These are phyloP conservation scores for Nitzschia inconspicua DNA, from an alignment of 108 stramenopile species.

Conservation along the genomic window DNA sequence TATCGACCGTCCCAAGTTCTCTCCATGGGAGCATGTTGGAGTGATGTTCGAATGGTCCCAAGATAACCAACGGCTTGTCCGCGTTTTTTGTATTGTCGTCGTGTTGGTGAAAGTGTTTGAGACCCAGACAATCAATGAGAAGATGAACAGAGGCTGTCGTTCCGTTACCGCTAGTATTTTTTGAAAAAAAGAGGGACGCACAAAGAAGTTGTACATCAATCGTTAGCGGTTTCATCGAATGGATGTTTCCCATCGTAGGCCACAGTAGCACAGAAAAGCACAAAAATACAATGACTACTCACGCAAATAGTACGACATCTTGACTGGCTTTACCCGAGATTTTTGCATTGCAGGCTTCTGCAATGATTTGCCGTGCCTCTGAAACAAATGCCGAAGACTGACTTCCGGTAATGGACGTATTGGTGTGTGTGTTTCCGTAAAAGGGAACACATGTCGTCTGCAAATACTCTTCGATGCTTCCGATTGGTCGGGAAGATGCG, in stretches of 20 bases:
- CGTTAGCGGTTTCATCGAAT: too few species aligned
- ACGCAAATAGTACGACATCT: constrained; percentile 91
- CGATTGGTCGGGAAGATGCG: constrained; percentile 70
- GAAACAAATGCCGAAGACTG: constrained; percentile 89
- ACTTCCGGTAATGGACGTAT: constrained; percentile 76
- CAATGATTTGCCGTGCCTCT: constrained; percentile 90
- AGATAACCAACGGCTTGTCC: constrained; percentile 74
- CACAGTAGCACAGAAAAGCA: too few species aligned
- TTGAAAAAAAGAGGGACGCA: not conserved
- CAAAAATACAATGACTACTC: not conserved
- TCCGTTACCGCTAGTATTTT: constrained; percentile 67
- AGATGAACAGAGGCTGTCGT: constrained; percentile 88
- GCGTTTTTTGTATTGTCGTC: constrained; percentile 2
- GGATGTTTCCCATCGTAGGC: too few species aligned
- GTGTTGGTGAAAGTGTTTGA: constrained; percentile 12
- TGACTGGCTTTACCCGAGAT: constrained; percentile 85
- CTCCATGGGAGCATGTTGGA: constrained; percentile 96
- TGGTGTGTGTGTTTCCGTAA: constrained; percentile 96
- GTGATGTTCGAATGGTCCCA: constrained; percentile 97
- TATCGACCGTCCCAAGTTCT: constrained; percentile 79
- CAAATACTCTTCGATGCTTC: constrained; percentile 71
- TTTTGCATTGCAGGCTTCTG: constrained; percentile 76
- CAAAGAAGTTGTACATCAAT: not conserved
- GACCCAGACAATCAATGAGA: constrained; percentile 67
- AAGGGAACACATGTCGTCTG: constrained; percentile 62